Evolutionary conservation across 345 rosid genomes (phyloP).

Genomic region (Bruguiera sexangula): DNA sequence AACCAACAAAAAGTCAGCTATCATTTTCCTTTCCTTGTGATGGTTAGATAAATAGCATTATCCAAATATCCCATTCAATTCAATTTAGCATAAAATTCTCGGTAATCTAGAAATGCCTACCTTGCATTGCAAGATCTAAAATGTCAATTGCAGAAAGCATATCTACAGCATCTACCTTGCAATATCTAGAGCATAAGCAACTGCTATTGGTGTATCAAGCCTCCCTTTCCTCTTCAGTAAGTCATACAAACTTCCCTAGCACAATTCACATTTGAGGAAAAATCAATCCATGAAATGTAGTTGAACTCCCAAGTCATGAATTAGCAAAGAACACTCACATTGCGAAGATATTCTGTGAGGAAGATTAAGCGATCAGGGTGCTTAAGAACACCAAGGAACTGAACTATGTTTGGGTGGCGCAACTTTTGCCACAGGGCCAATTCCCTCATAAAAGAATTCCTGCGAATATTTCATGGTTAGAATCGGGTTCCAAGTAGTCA

Average conservation of each 20-base stretch:
- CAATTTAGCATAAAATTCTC: neutral
- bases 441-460: conserved; percentile 51
- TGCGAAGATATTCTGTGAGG: conserved; percentile 57
- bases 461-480: conserved; percentile 14
- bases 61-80: neutral
- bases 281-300: conserved; percentile 13
- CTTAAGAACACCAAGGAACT: conserved; percentile 67
- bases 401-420: conserved; percentile 69
- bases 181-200: conserved; percentile 58
- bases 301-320: neutral
- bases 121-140: too few species aligned
- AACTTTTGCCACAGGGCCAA: conserved; percentile 59
- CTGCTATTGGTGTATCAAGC: conserved; percentile 47
- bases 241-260: conserved; percentile 60
- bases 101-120: neutral
- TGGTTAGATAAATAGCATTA: neutral
- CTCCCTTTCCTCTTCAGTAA: conserved; percentile 50
- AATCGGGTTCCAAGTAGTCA: conserved; percentile 6
- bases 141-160: conserved; percentile 5
- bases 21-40: neutral
- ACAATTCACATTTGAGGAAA: conserved; percentile 14
- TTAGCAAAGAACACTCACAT: conserved; percentile 35
- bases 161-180: conserved; percentile 43
- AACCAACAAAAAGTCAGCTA: neutral
- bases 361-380: conserved; percentile 53